Conservation (phyloP, 139 green algal genomes). For the Closterium sp. region DNA sequence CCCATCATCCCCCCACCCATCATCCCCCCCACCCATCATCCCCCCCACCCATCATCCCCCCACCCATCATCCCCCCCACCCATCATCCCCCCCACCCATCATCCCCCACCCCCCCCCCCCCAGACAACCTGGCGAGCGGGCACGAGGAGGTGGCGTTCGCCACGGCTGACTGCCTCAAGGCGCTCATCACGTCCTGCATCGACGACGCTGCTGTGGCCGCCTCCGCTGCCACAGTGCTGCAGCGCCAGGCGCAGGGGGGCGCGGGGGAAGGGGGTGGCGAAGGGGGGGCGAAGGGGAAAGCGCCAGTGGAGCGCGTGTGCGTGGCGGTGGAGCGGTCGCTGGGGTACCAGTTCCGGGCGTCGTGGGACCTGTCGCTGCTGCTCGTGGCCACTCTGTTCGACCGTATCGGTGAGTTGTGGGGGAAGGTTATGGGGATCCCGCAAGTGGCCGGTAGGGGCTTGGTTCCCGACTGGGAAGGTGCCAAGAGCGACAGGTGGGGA, state of each 20-base stretch:
- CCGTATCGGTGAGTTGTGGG: constrained; percentile 12
- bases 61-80: neutral
- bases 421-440: too few species aligned
- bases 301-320: constrained; percentile 61
- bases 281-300: neutral
- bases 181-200: constrained; percentile 40
- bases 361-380: constrained; percentile 73
- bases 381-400: constrained; percentile 40
- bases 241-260: neutral
- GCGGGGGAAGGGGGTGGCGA: constrained; percentile 44
- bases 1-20: too few species aligned
- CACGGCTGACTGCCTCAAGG: constrained; percentile 29
- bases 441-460: too few species aligned
- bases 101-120: too few species aligned
- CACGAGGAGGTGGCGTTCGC: constrained; percentile 70
- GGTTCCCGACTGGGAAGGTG: too few species aligned
- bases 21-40: too few species aligned
- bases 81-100: neutral
- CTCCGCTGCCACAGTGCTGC: constrained; percentile 17
- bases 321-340: constrained; percentile 65
- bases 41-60: neutral
- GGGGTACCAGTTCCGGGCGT: constrained; percentile 59
- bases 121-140: constrained; percentile 55
- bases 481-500: constrained; percentile 57
- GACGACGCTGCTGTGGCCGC: constrained; percentile 33